phyloP scores from a whole-genome alignment of 148 eudicot species.

The Rhododendron ovatum region DNA sequence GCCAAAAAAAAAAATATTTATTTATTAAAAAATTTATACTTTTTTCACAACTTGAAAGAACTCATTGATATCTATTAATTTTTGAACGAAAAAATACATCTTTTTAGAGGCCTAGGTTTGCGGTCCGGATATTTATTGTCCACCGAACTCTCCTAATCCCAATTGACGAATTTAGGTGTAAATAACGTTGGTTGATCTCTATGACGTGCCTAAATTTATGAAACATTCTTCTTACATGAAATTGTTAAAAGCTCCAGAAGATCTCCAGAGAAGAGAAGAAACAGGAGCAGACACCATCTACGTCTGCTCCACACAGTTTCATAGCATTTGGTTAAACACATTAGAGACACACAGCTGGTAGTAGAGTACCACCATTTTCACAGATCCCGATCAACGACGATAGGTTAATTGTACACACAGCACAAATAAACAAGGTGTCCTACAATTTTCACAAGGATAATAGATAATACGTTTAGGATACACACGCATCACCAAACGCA shows the following conservation, averaged over 20 bases:
- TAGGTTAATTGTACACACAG: neutral
- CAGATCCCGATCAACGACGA: neutral
- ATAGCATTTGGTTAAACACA: neutral
- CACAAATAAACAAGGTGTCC: neutral
- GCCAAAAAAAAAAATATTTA: too few relatives aligned
- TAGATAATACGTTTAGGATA: neutral
- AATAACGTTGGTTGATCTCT: too few relatives aligned
- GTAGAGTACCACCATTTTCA: neutral
- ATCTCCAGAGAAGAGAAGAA: neutral
- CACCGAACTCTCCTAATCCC: too few relatives aligned
- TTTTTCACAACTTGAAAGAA: too few relatives aligned
- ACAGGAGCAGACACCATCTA: neutral
- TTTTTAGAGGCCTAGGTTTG: too few relatives aligned
- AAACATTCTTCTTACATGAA: too few relatives aligned
- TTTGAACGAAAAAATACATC: too few relatives aligned
- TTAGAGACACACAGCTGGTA: neutral
- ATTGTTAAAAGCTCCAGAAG: neutral
- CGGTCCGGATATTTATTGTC: too few relatives aligned
- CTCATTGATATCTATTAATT: too few relatives aligned
- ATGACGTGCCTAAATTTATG: too few relatives aligned
- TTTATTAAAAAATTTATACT: too few relatives aligned
- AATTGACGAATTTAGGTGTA: too few relatives aligned
- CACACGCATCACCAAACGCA: constrained; percentile 49
- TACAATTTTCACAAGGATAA: neutral
- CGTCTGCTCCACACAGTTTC: neutral